Evolutionary conservation across 345 rosid species (phyloP).

Genomic region (Melastoma malabathricum): DNA sequence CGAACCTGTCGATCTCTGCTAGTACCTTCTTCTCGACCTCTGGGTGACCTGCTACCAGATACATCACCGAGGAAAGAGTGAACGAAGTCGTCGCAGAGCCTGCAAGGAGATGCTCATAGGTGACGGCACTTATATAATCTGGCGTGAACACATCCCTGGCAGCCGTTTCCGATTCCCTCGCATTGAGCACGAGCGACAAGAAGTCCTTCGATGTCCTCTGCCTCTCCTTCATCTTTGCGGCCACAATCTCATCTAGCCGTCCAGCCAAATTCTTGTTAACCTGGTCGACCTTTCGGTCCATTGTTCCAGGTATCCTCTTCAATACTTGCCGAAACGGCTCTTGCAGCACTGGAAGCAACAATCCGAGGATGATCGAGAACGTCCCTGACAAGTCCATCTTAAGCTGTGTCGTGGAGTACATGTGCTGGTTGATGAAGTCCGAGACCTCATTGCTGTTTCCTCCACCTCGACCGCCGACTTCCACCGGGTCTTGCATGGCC

Average conservation of each 20-base stretch:
- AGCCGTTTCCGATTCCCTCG: constrained; percentile 46
- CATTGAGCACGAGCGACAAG: constrained; percentile 53
- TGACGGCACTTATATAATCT: constrained; percentile 69
- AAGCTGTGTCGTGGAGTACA: constrained; percentile 81
- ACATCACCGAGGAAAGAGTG: constrained; percentile 57
- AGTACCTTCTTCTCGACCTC: constrained; percentile 61
- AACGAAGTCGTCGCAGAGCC: constrained; percentile 86
- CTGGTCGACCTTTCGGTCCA: constrained; percentile 71
- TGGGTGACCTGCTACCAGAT: constrained; percentile 58
- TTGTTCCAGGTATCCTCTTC: constrained; percentile 72
- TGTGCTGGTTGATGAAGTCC: constrained; percentile 66
- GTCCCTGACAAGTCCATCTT: constrained; percentile 91
- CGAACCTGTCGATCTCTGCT: constrained; percentile 59
- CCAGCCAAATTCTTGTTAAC: constrained; percentile 39
- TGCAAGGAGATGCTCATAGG: constrained; percentile 88
- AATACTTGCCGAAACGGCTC: constrained; percentile 77
- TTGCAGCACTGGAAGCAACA: constrained; percentile 61
- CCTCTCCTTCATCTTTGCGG: constrained; percentile 39
- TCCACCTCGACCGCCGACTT: background rate
- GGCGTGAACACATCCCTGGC: constrained; percentile 40
- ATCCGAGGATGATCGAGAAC: constrained; percentile 60
- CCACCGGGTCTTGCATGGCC: constrained; percentile 9
- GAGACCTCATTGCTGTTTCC: constrained; percentile 27
- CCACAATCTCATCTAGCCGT: constrained; percentile 62
- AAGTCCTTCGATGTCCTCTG: constrained; percentile 52